phyloP scores from a whole-genome alignment of 305 asterid species.

The Fraxinus dipetala region DNA sequence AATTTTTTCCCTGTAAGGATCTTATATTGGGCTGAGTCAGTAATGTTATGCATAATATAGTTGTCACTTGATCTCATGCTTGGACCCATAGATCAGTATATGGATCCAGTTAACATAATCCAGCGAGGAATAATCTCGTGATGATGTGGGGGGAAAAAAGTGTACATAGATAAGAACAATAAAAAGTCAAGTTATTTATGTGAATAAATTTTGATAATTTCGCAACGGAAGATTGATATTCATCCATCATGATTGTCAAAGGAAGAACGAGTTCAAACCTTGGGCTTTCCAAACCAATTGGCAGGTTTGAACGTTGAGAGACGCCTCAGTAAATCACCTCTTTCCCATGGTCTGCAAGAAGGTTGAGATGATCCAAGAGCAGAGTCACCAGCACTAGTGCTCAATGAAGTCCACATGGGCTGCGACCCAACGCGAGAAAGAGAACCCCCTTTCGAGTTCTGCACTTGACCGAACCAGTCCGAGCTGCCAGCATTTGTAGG shows the following conservation, averaged over 20 bases:
- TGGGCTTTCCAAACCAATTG: slow-evolving; percentile 94
- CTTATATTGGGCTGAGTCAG: not conserved
- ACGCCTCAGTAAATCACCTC: slow-evolving; percentile 95
- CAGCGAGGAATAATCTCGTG: not conserved
- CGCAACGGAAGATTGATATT: not conserved
- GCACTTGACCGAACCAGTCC: slow-evolving; percentile 76
- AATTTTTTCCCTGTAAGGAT: slow-evolving; percentile 6
- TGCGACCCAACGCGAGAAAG: slow-evolving; percentile 74
- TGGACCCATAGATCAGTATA: slow-evolving; percentile 9
- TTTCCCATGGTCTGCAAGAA: slow-evolving; percentile 99
- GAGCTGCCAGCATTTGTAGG: slow-evolving; percentile 84
- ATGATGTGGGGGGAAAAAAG: not conserved
- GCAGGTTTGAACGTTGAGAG: slow-evolving; percentile 91
- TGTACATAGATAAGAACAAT: not conserved
- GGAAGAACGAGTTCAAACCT: slow-evolving; percentile 52
- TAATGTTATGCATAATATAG: not conserved
- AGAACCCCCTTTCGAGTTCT: slow-evolving; percentile 81
- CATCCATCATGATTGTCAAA: slow-evolving; percentile 12
- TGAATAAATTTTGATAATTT: not conserved
- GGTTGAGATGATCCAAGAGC: slow-evolving; percentile 90
- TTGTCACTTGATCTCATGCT: slow-evolving; percentile 15
- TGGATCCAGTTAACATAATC: not conserved
- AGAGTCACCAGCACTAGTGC: slow-evolving; percentile 92
- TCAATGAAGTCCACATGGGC: slow-evolving; percentile 63
- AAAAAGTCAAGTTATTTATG: not conserved